Base-by-base conservation (phyloP, 345 rosid genomes). In the Conringia planisiliqua region DNA sequence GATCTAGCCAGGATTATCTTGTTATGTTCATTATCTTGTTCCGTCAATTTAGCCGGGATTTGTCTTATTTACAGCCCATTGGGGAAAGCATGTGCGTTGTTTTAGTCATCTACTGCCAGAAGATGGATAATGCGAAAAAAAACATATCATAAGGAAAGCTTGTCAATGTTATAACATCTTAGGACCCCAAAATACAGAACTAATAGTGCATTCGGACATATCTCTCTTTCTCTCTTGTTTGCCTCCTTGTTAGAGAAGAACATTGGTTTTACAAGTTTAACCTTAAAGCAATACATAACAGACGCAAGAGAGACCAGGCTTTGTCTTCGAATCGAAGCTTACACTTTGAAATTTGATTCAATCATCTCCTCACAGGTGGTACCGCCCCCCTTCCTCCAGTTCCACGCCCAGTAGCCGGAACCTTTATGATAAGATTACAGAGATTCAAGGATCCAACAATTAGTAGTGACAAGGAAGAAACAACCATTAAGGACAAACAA, bases 361-460 rank as follows among this genome's bases (percentile, higher is more conserved):
- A 68, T 86, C 75, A 91, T 86, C 97, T 82, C 62, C 97, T 85
- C 74, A 89, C 92, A 35, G 98, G 89, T 36, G 95, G 94, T 66
- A 56, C 90, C 10, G 57, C 88, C 7, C 98, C 98, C 73, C 98
- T 88, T 62, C 98, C 96, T 4, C 83, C 88, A 10, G 89, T 64
- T 71, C 93, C 97, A 65, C 98, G 93, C 38, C 98, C 97, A 44
- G 97, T 73, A 80, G 89, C 86, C 63, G 88, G 93, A 63, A 84
- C 89, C 97, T 79, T 68, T 47, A 74, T 30, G 39, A 68, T 7
- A 10, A 65, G 27, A 66, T 7, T 16, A 64, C 46, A 58, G 18
- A 35, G 38, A 47, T 35, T 63, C 18, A 66, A 48, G 26, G 60
- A 52, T 32, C 62, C 18, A 76, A 43, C 58, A 42, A 42, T 72